phyloP scores from a whole-genome alignment of 179 eudicot species.

The Nepenthes alata region DNA sequence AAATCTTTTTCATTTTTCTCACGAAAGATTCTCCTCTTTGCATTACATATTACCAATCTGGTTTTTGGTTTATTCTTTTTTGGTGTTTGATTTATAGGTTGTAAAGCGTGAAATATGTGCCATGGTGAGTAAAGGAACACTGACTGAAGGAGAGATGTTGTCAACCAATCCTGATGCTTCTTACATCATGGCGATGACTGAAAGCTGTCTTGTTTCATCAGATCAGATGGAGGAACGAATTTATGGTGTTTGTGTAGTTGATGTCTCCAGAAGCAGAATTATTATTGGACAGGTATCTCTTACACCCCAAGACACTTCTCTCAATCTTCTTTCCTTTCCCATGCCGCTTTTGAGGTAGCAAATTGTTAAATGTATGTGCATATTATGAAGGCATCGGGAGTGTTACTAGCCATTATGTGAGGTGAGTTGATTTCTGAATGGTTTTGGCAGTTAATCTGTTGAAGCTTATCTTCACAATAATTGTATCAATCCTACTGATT shows the following conservation, averaged over 20 bases:
- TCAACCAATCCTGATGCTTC: conserved; percentile 79
- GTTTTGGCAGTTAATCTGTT: neutral
- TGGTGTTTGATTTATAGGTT: conserved; percentile 34
- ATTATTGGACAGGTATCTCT: conserved; percentile 74
- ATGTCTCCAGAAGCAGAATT: conserved; percentile 73
- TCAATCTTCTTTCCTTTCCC: neutral
- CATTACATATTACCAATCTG: neutral
- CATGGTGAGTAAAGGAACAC: conserved; percentile 85
- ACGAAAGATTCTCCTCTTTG: no score
- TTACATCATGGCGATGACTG: conserved; percentile 65
- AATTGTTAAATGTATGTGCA: no score
- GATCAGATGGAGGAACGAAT: conserved; percentile 30
- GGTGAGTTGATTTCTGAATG: neutral
- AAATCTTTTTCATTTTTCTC: no score
- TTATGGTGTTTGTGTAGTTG: conserved; percentile 79
- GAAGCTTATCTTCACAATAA: neutral
- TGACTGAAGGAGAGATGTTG: conserved; percentile 83
- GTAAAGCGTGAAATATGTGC: conserved; percentile 94
- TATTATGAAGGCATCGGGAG: neutral
- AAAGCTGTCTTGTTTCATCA: conserved; percentile 32
- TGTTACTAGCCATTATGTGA: neutral
- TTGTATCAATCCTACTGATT: no score
- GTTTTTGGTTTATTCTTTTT: neutral
- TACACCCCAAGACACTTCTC: neutral
- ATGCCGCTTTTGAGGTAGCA: neutral